Evolutionary conservation across 257 asterid species (phyloP), one percentile per base, ranked within the genome.

Genomic region (Thymus mandschuricus): DNA sequence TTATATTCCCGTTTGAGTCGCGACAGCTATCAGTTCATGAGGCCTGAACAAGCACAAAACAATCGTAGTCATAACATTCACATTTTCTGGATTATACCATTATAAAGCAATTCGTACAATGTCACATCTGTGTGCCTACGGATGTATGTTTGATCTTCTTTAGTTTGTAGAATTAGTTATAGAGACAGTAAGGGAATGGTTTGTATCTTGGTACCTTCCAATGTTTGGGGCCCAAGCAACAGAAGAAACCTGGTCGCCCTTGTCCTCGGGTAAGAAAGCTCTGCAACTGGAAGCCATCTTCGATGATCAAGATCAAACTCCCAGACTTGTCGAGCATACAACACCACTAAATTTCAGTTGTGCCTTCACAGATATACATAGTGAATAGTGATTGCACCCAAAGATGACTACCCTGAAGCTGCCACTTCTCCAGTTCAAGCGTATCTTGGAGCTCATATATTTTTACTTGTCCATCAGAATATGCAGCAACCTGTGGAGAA

Each of bases 241-340:
- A 38, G 90, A 76, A 70, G 70, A 74, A 74, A 93, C 96, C 64
- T 79, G 85, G 75, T 89, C 95, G 59, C 74, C 80, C 81, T 84
- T 85, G 75, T 93, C 92, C 73, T 81, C 91, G 0, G 95, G 86
- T 75, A 76, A 75, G 97, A 86, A 82, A 93, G 94, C 82, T 93
- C 98, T 58, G 97, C 98, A 79, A 93, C 98, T 46, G 98, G 98
- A 81, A 91, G 96, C 97, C 97, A 93, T 80, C 98, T 85, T 73
- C 91, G 98, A 85, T 93, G 98, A 82, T 87, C 96, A 81, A 86
- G 82, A 75, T 93, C 97, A 73, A 91, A 93, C 82, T 93, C 97
- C 98, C 98, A 93, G 67, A 93, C 95, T 96, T 93, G 86, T 77
- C 70, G 52, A 75, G 56, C 55, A 74, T 66, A 64, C 50, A 57